Evolutionary conservation across 495 filamentous ascomycete genomes (phyloP).

Genomic region (Neurospora sp.): DNA sequence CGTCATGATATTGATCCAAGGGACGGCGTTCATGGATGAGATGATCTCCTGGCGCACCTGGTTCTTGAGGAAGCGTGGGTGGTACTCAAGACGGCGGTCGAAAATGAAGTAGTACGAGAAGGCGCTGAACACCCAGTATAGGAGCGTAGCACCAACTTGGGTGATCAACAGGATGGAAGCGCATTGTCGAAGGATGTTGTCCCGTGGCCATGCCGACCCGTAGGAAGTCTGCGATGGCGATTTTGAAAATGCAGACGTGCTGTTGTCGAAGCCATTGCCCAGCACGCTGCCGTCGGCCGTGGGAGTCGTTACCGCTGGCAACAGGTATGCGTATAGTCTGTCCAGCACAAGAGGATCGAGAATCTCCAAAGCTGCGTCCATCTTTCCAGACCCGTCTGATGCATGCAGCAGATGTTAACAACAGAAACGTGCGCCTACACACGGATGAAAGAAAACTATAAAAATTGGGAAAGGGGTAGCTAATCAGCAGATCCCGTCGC

Average conservation of each 20-base stretch:
- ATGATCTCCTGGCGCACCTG: constrained; percentile 12
- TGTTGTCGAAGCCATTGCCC: not conserved
- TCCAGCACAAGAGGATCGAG: constrained; percentile 13
- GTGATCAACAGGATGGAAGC: constrained; percentile 12
- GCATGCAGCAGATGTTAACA: not conserved
- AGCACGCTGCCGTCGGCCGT: not conserved
- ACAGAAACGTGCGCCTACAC: not conserved
- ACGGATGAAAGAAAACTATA: not conserved
- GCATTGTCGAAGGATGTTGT: constrained; percentile 12
- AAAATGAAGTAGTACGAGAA: constrained; percentile 14
- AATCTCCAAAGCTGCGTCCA: constrained; percentile 11
- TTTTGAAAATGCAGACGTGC: not conserved
- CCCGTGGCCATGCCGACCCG: constrained; percentile 11
- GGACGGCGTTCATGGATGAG: constrained; percentile 11
- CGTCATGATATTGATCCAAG: constrained; percentile 15
- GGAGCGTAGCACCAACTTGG: constrained; percentile 8
- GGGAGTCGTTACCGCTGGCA: constrained; percentile 3
- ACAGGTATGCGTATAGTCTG: constrained; percentile 12
- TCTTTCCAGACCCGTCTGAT: not conserved
- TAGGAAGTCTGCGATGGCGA: not conserved
- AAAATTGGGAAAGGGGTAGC: not conserved
- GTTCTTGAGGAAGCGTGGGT: constrained; percentile 16
- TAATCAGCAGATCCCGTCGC: not conserved
- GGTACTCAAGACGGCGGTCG: constrained; percentile 14
- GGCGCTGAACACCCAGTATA: constrained; percentile 14